Evolutionary conservation across 768 basidiomycete genomes (phyloP), one percentile per base, ranked within the genome.

Genomic region (Wakefieldia striispora): DNA sequence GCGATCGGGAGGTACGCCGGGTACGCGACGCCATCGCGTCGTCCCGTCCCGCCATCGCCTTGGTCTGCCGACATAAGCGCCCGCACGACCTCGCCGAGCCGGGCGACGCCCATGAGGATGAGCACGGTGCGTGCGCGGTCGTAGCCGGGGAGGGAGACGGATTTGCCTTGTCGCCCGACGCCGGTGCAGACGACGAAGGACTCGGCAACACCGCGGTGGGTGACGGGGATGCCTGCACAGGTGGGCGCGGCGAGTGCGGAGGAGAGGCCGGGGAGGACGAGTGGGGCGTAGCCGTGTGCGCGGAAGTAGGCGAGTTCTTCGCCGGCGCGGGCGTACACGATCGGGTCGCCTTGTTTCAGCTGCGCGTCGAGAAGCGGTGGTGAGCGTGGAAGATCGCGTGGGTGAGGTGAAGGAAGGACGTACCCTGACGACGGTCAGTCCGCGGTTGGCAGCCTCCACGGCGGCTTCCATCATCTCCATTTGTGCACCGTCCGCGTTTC

Each of bases 341-440:
- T 85, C 11, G 97, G 97, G 65, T 99, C 97, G 12, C 97, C 97
- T 75, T 98, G 97, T 72, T 99, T 98, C 16, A 99, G 76, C 89
- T 92, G 43, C 24, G 19, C 23, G 7, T 26, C 24, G 24, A 26
- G 24, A 26, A 29, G 27, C 8, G 10, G 27, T 6, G 27, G 10
- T 61, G 1, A 42, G 43, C 3, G 44, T 34, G 1, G 35, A 26
- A 33, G 21, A 35, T 6, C 2, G 13, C 17, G 33, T 31, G 8
- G 11, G 19, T 3, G n/a, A 1, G 4, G 1, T 2, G 8, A 40
- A 13, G 17, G 35, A 11, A 43, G 23, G 1, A 75, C 87, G 41
- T 60, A 91, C 90, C 45, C 95, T 76, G 29, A 99, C 88, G 21
- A 99, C 95, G 6, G 83, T 87, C 51, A 92, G 70, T 0, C 95